A percentile compares a stretch with the other conserved stretches of the same genome.
Conservation (phyloP, 139 green algal species). For the Chlamydomonas applanata region DNA sequence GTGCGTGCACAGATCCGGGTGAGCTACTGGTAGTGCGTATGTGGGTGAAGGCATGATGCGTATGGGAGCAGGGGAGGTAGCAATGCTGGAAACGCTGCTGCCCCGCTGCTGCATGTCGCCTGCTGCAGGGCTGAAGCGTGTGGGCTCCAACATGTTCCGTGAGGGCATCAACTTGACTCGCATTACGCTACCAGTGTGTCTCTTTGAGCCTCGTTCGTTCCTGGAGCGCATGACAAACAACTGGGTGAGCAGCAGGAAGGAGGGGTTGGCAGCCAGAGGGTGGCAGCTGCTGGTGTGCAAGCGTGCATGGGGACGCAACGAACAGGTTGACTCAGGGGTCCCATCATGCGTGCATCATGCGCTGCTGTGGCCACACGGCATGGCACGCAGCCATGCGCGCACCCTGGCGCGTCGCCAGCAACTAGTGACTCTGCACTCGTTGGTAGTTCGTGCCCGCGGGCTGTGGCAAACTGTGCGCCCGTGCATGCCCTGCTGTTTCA, state of each 20-base stretch:
- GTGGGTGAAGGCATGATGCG: neutral
- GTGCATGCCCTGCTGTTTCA: neutral
- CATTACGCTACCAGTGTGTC: slow-evolving; percentile 57
- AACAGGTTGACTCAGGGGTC: no score
- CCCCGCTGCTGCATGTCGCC: no score
- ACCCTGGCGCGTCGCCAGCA: neutral
- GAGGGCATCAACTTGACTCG: slow-evolving; percentile 65
- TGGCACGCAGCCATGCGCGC: neutral
- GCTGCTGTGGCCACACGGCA: no score
- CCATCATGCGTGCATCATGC: no score
- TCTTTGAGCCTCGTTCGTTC: slow-evolving; percentile 67
- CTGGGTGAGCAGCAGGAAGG: slow-evolving; percentile 19
- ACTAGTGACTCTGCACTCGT: neutral
- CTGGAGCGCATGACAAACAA: slow-evolving; percentile 59
- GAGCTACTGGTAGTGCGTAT: neutral
- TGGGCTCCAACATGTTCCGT: slow-evolving; percentile 41
- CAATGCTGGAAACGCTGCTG: no score
- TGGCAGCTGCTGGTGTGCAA: no score
- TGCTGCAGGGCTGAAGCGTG: slow-evolving; percentile 20
- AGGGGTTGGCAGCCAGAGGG: no score
- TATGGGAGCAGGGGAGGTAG: no score
- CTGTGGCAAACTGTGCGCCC: neutral
- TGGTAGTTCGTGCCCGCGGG: neutral
- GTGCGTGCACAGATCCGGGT: neutral
- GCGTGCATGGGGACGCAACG: no score